Base-by-base conservation (phyloP, 2,329 filamentous ascomycete genomes). In the Didymella arachidicola region DNA sequence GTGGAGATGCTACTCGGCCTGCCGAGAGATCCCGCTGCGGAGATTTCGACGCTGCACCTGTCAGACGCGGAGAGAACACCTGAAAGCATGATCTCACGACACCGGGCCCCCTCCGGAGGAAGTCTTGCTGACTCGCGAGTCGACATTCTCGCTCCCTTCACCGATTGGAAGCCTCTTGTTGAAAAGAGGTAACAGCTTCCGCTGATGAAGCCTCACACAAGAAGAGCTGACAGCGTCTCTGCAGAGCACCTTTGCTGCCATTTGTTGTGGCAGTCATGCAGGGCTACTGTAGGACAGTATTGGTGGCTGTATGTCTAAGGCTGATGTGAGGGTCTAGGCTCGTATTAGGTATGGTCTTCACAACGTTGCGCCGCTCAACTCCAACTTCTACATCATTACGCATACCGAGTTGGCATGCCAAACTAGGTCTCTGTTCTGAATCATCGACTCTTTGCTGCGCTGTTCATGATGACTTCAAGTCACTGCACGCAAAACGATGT, bases 201-300 rank as follows among this genome's bases (percentile, higher is more conserved):
- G 41, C 41, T 46, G 50, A 45, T 59, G 45, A 32, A 54, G 39
- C 34, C 50, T 59, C 41, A 53, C 50, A 59, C 59, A 59, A 65
- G 56, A 56, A 36, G 57, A 61, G 64, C 70, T 68, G 63, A 60
- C 65, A 68, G 67, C 64, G 58, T 70, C 61, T 56, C 54, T 54
- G 59, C 41, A 53, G 58, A 48, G 53, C 56, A 54, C 61, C 61
- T 43, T 68, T 62, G 48, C 45, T 68, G 63, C 45, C 61, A 68
- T 60, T 51, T 60, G 57, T 61, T 49, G 53, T 59, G 66, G 57
- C 61, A 64, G 71, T 72, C 68, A 74, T 77, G 74, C 73, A 74
- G 65, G 69, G 67, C 70, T 75, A 70, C 70, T 76, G 73, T 73
- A 67, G 29, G 61, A 53, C 53, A 69, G 56, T 76, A 77, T 77